Evolutionary conservation across 768 basidiomycete species (phyloP).

Genomic region (Boletus tylopilopsis): DNA sequence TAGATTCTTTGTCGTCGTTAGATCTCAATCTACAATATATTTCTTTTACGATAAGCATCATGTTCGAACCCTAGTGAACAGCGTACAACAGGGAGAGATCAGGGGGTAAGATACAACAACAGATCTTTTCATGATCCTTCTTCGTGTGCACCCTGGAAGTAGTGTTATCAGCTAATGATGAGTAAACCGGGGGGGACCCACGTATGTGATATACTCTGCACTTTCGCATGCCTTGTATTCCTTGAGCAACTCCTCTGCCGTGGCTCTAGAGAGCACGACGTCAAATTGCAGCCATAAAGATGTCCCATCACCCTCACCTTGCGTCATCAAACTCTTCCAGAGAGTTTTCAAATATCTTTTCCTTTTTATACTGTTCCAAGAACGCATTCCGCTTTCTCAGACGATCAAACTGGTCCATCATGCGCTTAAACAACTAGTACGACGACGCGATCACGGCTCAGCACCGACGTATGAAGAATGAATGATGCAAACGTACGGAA

Average conservation of each 20-base stretch:
- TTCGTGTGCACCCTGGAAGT: conserved; percentile 32
- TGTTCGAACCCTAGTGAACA: not conserved
- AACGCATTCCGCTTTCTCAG: conserved; percentile 88
- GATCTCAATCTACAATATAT: conserved; percentile 26
- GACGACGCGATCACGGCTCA: not conserved
- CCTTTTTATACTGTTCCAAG: conserved; percentile 96
- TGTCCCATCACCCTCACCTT: conserved; percentile 48
- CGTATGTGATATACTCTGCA: conserved; percentile 89
- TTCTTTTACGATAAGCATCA: conserved; percentile 2
- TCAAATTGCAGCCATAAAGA: not conserved
- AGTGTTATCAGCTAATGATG: not conserved
- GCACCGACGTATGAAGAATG: not conserved
- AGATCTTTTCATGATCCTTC: conserved; percentile 23
- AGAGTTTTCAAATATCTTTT: conserved; percentile 90
- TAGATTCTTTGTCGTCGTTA: conserved; percentile 16
- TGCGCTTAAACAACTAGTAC: conserved; percentile 85
- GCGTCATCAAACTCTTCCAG: conserved; percentile 97
- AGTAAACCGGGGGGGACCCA: conserved; percentile 32
- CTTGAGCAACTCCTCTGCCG: conserved; percentile 81
- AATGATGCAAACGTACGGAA: conserved; percentile 54
- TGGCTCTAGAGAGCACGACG: conserved; percentile 53
- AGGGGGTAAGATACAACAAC: not conserved
- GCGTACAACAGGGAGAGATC: conserved; percentile 6
- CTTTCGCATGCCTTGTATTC: conserved; percentile 98
- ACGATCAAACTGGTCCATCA: conserved; percentile 92